These are phyloP conservation scores for Radiomyces spectabilis DNA, from an alignment of 192 early-diverging fungal species.

Conservation along the genomic window DNA sequence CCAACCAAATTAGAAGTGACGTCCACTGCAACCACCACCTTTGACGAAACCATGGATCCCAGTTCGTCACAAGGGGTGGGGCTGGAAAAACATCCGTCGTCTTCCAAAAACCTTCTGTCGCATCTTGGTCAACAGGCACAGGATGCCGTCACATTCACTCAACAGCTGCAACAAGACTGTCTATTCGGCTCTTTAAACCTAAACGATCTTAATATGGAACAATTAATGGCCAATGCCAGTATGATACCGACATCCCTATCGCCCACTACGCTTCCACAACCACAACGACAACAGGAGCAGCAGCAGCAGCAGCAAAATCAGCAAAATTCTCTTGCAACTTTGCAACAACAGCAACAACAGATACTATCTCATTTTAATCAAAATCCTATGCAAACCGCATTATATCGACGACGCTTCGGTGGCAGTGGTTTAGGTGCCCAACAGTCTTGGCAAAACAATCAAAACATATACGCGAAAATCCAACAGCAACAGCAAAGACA, in stretches of 20 bases:
- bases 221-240: slow-evolving; percentile 1
- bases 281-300: not conserved
- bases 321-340: slow-evolving; percentile 15
- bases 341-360: slow-evolving; percentile 31
- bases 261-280: slow-evolving; percentile 6
- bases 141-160: not conserved
- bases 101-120: too few species aligned
- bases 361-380: slow-evolving; percentile 17
- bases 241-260: slow-evolving; percentile 26
- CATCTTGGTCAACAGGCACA: too few species aligned
- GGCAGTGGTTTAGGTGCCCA: not conserved
- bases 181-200: slow-evolving; percentile 3
- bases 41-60: not conserved
- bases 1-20: not conserved
- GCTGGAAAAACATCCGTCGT: too few species aligned
- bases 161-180: not conserved
- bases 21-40: not conserved
- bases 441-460: not conserved
- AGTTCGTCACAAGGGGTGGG: too few species aligned
- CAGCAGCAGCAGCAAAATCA: not conserved
- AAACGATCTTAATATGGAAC: not conserved
- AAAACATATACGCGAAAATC: not conserved
- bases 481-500: slow-evolving; percentile 5
- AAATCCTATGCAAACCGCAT: not conserved
- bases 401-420: not conserved